Conservation (phyloP, 2,329 filamentous ascomycete genomes). For the Juglanconis juglandina region DNA sequence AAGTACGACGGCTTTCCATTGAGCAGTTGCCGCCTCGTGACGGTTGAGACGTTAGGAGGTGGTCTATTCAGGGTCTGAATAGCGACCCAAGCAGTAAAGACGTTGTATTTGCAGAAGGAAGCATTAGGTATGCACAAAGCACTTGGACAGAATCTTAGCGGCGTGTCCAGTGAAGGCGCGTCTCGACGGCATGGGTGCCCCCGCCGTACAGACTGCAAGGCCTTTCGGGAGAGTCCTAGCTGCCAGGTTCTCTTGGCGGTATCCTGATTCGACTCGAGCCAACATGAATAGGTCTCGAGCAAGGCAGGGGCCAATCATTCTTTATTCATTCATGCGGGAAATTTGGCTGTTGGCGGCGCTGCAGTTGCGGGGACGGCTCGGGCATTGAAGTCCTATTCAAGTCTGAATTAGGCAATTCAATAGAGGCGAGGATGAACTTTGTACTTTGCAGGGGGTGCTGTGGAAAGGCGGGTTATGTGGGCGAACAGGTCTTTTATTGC, state of each 20-base stretch:
- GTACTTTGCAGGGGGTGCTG: too few relatives aligned
- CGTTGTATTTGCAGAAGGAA: background rate
- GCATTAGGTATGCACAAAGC: background rate
- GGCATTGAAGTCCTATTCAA: slow-evolving; percentile 8
- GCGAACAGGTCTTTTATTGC: too few relatives aligned
- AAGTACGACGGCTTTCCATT: background rate
- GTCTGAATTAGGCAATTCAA: background rate
- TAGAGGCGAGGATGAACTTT: background rate
- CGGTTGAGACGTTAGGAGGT: background rate
- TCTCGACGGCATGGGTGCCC: background rate
- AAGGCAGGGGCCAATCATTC: background rate
- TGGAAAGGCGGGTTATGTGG: too few relatives aligned
- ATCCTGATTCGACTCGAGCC: background rate
- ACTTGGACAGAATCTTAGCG: background rate
- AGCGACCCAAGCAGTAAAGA: slow-evolving; percentile 4
- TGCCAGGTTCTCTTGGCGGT: too few relatives aligned
- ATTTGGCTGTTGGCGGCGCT: too few relatives aligned
- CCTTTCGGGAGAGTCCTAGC: too few relatives aligned
- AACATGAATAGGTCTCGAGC: background rate
- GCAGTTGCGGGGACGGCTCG: background rate
- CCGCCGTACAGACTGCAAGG: background rate
- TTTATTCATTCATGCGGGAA: background rate
- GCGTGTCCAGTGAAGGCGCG: background rate
- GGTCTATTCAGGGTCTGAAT: slow-evolving; percentile 7
- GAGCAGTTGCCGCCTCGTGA: background rate